Base-by-base conservation (phyloP, 148 eudicot species). In the Polygonum maritimum region DNA sequence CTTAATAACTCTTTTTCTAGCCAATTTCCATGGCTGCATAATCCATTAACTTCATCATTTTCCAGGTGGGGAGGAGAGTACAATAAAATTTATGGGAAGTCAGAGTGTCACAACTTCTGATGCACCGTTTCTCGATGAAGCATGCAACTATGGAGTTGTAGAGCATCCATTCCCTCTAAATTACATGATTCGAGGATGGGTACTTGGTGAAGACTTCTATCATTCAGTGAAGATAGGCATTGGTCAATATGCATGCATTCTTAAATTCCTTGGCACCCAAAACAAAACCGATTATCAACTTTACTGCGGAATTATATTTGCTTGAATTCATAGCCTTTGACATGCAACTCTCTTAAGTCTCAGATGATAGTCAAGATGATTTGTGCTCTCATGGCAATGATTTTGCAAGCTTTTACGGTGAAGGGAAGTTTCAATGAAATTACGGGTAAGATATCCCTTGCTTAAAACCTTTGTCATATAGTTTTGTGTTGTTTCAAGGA, bases 291-390 rank as follows among this genome's bases (percentile, higher is more conserved):
- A 54, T 67, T 67, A 11, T 67, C 38, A 67, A 67, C 41, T 69
- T 71, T n/a, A n/a, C n/a, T n/a, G n/a, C n/a, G n/a, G n/a, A n/a
- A n/a, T n/a, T n/a, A n/a, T n/a, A n/a, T n/a, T n/a, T 47, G 35
- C 35, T 72, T 33, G 19, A 36, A 57, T 72, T 80, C 15, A 33
- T 70, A 11, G 73, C 33, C 77, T 74, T 49, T 51, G 63, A 71
- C 71, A 55, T 10, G 36, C 38, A 6, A 8, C 52, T 71, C 57
- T 60, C 79, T 82, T 86, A n/a, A 77, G 82, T 80, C 78, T 76
- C 89, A 95, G 99, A 88, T 95, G 99, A 92, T 92, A 75, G 57
- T 95, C 82, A 95, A 95, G 91, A 79, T 95, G 89, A 91, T 92
- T 76, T 95, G 99, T 84, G 99, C 99, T 16, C 80, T 88, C 18